Evolutionary conservation across 139 green algal genomes (phyloP).

Genomic region (Micractinium sp.): DNA sequence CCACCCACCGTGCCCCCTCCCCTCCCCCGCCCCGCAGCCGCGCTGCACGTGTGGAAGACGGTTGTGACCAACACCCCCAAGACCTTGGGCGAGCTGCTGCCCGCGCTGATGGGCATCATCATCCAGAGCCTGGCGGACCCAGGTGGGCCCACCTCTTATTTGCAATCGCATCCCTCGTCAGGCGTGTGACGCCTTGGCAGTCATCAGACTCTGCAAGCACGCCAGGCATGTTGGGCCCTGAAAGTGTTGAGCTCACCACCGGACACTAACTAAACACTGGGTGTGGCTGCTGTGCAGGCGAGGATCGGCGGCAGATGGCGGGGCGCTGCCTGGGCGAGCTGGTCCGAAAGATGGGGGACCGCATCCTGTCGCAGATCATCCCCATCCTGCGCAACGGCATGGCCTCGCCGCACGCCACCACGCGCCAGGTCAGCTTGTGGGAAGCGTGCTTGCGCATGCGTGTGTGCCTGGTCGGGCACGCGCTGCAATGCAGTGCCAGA

Average conservation of each 20-base stretch:
- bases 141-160: slow-evolving; percentile 19
- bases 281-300: slow-evolving; percentile 35
- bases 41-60: slow-evolving; percentile 97
- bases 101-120: slow-evolving; percentile 78
- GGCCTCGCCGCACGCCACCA: slow-evolving; percentile 11
- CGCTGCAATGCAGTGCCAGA: too few species aligned
- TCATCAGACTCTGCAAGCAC: too few species aligned
- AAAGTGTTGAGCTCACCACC: too few species aligned
- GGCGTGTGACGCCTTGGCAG: too few species aligned
- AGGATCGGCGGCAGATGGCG: slow-evolving; percentile 73
- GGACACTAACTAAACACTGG: neutral
- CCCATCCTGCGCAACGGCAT: slow-evolving; percentile 90
- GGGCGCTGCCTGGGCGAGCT: slow-evolving; percentile 93
- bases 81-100: slow-evolving; percentile 92
- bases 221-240: too few species aligned
- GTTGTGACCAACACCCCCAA: slow-evolving; percentile 96
- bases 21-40: slow-evolving; percentile 44
- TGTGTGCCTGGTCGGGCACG: too few species aligned
- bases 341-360: slow-evolving; percentile 96
- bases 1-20: neutral
- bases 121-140: slow-evolving; percentile 79
- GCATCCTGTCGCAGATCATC: slow-evolving; percentile 88
- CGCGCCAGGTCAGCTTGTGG: slow-evolving; percentile 22
- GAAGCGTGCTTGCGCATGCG: neutral
- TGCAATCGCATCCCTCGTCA: too few species aligned